Conservation (phyloP, 768 basidiomycete genomes). For the Trametes punicea region DNA sequence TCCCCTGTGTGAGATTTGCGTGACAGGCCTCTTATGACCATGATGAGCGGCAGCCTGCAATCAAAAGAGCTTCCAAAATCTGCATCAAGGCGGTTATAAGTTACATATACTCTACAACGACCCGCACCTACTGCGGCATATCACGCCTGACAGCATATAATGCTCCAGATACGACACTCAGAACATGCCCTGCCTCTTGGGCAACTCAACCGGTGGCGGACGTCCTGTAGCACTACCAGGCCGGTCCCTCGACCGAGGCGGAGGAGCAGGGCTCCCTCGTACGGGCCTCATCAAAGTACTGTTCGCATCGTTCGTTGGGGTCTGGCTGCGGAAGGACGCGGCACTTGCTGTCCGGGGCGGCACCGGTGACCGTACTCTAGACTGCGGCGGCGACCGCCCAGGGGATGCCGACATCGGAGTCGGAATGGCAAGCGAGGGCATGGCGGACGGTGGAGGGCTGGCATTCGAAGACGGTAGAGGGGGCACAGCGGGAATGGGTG, state of each 20-base stretch:
- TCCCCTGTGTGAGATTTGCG: too few species aligned
- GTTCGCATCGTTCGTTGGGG: slow-evolving; percentile 11
- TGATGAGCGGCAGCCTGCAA: too few species aligned
- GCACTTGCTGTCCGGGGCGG: slow-evolving; percentile 13
- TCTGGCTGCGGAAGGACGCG: slow-evolving; percentile 17
- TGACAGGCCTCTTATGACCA: too few species aligned
- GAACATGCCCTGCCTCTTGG: slow-evolving; percentile 62
- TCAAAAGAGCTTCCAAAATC: too few species aligned
- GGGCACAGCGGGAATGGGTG: slow-evolving; percentile 16
- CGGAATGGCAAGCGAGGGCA: slow-evolving; percentile 18
- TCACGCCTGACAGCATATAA: too few species aligned
- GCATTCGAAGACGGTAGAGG: slow-evolving; percentile 10
- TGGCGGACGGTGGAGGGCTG: slow-evolving; percentile 13
- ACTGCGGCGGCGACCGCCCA: slow-evolving; percentile 8
- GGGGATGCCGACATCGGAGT: slow-evolving; percentile 17
- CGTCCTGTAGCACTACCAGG: slow-evolving; percentile 54
- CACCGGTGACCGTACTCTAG: slow-evolving; percentile 2
- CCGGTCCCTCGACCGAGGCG: slow-evolving; percentile 58
- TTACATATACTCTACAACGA: not conserved
- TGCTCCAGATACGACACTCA: too few species aligned
- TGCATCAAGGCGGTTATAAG: too few species aligned
- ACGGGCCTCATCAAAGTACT: slow-evolving; percentile 11
- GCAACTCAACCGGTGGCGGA: slow-evolving; percentile 49
- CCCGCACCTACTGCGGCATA: too few species aligned
- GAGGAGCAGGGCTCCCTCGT: slow-evolving; percentile 47